Evolutionary conservation across 1,139 yeast species (phyloP), one percentile per base, ranked within the genome.

Genomic region (Suhomyces panamericanus): DNA sequence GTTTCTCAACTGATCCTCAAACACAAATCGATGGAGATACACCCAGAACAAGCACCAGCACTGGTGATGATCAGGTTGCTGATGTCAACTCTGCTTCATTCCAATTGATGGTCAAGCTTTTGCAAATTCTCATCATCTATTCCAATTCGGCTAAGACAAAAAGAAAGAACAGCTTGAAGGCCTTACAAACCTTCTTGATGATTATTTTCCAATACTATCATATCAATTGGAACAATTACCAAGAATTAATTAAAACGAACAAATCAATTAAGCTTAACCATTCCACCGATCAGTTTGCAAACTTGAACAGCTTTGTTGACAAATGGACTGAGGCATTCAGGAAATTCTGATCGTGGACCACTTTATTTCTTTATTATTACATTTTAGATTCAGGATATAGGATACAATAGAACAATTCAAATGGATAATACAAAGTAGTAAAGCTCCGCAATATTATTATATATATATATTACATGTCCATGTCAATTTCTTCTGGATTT

Each of bases 401-500:
- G 41, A 26, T 32, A 32, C 27, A 38, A 32, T 38, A 36, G 39
- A 29, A 16, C 20, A 16, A 8, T 2, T 3, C n/a, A 20, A 7
- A 20, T 20, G 24, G 24, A 33, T 33, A 30, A 14, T 20, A 22
- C 4, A 34, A 8, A 7, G 29, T 26, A 26, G n/a, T 11, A 9
- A 13, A 6, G 22, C n/a, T 10, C 15, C 9, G 22, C n/a, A 6
- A 17, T 13, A 12, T 5, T 33, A 11, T 12, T 9, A 9, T 26
- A 16, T 6, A n/a, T 24, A 5, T 20, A 15, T 13, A 26, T 50
- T 48, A 56, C 67, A 86, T 68, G 43, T 81, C 85, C 41, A 81
- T 58, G 31, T 84, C 89, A 37, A 87, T 84, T 39, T 81, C 84
- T 54, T 86, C 89, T 0, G 87, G 85, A 56, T 86, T 85, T 17